Conservation (phyloP, 805 yeast species). For the Spathaspora boniae region DNA sequence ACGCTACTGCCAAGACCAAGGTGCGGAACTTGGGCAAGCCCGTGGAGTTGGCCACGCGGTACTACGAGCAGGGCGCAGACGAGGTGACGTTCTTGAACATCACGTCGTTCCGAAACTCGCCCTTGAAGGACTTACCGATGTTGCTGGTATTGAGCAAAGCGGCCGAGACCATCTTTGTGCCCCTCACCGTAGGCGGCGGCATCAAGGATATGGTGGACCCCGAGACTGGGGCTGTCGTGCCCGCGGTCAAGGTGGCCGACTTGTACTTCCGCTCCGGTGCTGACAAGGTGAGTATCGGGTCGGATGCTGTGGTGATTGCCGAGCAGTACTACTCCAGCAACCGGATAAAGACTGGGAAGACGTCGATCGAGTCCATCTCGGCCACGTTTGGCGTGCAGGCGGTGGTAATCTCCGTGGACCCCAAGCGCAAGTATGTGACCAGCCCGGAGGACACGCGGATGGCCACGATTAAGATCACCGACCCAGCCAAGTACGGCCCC, state of each 20-base stretch:
- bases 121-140: slow-evolving; percentile 93
- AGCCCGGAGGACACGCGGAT: slow-evolving; percentile 59
- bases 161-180: slow-evolving; percentile 91
- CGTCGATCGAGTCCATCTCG: slow-evolving; percentile 93
- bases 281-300: slow-evolving; percentile 96
- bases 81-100: slow-evolving; percentile 93
- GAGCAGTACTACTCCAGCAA: slow-evolving; percentile 68
- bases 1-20: slow-evolving; percentile 35
- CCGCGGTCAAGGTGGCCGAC: slow-evolving; percentile 89
- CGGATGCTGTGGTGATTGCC: slow-evolving; percentile 93
- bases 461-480: slow-evolving; percentile 57
- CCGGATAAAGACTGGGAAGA: slow-evolving; percentile 57
- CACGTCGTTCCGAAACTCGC: slow-evolving; percentile 93
- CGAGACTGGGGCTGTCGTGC: slow-evolving; percentile 62
- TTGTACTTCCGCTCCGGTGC: slow-evolving; percentile 95
- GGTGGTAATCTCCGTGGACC: slow-evolving; percentile 97
- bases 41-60: slow-evolving; percentile 85
- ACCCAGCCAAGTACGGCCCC: slow-evolving; percentile 61
- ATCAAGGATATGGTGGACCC: slow-evolving; percentile 89
- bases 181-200: slow-evolving; percentile 98
- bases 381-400: slow-evolving; percentile 94
- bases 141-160: slow-evolving; percentile 78
- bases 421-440: slow-evolving; percentile 77
- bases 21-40: slow-evolving; percentile 97
- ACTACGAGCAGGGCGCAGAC: slow-evolving; percentile 94